Evolutionary conservation across 306 rosid genomes (phyloP).

Genomic region (Prinsepia uniflora): DNA sequence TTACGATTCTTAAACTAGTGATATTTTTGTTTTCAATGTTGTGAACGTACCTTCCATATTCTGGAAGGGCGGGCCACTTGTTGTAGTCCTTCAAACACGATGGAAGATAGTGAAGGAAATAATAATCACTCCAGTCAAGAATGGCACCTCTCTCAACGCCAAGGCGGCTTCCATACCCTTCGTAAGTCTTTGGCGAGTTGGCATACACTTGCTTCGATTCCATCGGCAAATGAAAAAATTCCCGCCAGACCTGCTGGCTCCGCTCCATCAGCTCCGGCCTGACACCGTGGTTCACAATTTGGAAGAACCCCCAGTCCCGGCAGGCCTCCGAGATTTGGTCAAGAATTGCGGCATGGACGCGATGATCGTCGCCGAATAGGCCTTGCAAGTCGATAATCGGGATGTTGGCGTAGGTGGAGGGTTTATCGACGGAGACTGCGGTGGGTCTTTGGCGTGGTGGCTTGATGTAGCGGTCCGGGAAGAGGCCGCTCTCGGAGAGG

Average conservation of each 20-base stretch:
- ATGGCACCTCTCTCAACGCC: conserved; percentile 73
- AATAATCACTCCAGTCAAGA: conserved; percentile 92
- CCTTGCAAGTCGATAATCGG: conserved; percentile 60
- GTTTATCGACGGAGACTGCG: neutral
- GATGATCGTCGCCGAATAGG: conserved; percentile 9
- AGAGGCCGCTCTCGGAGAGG: conserved; percentile 46
- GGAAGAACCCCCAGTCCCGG: conserved; percentile 74
- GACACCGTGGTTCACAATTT: conserved; percentile 64
- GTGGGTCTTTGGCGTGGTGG: conserved; percentile 37
- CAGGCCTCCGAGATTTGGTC: conserved; percentile 53
- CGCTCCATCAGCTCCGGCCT: conserved; percentile 46
- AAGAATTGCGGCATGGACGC: conserved; percentile 10
- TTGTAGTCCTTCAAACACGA: conserved; percentile 44
- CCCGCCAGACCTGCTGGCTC: conserved; percentile 48
- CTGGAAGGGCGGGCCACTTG: conserved; percentile 64
- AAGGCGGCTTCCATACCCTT: conserved; percentile 82
- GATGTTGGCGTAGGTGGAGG: conserved; percentile 34
- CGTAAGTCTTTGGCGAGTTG: conserved; percentile 73
- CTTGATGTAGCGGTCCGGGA: conserved; percentile 71
- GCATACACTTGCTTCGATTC: conserved; percentile 60
- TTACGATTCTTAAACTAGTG: neutral
- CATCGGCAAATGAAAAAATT: conserved; percentile 62
- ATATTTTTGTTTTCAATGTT: too few relatives aligned
- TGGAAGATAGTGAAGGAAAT: conserved; percentile 73
- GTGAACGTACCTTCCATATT: conserved; percentile 28